phyloP scores from a whole-genome alignment of 257 asterid species.

The Plantago major region DNA sequence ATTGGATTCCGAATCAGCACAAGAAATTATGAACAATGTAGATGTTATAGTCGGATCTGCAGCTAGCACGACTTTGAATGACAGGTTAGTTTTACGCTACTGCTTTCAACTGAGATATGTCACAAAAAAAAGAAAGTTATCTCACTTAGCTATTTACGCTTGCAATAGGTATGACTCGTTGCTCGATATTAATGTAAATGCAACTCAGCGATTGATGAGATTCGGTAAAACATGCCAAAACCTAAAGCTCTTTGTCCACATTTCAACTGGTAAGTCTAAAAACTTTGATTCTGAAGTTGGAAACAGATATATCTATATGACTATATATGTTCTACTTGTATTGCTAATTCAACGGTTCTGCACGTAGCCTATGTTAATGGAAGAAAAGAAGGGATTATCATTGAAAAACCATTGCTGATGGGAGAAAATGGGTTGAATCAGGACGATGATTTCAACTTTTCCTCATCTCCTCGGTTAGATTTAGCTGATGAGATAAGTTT shows the following conservation, averaged over 20 bases:
- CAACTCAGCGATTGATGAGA: conserved; percentile 19
- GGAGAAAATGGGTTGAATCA: conserved; percentile 12
- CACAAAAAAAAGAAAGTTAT: too few species aligned
- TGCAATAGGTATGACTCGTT: conserved; percentile 22
- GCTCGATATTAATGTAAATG: conserved; percentile 20
- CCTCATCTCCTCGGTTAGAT: conserved; percentile 5
- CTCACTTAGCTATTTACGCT: too few species aligned
- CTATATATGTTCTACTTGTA: too few species aligned
- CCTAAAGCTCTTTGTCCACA: conserved; percentile 9
- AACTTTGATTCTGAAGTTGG: too few species aligned
- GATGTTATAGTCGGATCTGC: conserved; percentile 36
- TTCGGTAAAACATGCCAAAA: conserved; percentile 24
- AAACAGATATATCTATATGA: too few species aligned
- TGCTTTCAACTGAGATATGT: background rate
- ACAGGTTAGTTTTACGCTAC: conserved; percentile 17
- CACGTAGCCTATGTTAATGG: conserved; percentile 13
- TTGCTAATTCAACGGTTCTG: background rate
- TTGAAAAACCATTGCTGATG: conserved; percentile 12
- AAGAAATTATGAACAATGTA: conserved; percentile 21
- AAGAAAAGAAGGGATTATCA: conserved; percentile 7
- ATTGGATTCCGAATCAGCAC: conserved; percentile 18
- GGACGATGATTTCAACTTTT: conserved; percentile 5
- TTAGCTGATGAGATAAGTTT: conserved; percentile 5
- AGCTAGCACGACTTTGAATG: conserved; percentile 33
- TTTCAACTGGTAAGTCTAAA: conserved; percentile 5